Percentiles rank a stretch among this genome's conserved stretches.
phyloP scores from a whole-genome alignment of 371 early-diverging fungal genomes.

The Mucor circinelloides region DNA sequence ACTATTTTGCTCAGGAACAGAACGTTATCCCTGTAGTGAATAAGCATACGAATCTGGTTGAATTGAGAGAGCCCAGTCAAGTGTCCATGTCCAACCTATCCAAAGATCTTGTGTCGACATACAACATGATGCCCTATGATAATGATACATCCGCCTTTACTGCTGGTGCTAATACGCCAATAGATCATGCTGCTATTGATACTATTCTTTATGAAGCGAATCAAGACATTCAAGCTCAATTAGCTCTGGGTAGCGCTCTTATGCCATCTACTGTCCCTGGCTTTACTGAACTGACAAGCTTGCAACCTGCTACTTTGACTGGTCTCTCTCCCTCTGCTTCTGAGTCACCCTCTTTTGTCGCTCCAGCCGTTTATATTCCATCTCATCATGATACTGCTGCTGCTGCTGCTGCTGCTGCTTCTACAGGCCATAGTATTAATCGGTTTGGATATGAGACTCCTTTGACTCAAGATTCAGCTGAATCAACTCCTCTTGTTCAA shows the following conservation, averaged over 20 bases:
- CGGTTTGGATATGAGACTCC: background rate
- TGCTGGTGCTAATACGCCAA: no score
- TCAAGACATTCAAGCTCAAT: background rate
- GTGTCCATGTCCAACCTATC: conserved; percentile 1
- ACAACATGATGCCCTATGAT: conserved; percentile 16
- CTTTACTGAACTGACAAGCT: background rate
- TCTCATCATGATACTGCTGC: background rate
- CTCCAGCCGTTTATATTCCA: background rate
- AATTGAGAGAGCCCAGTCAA: background rate
- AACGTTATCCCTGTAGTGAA: conserved; percentile 1
- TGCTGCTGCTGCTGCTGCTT: no score
- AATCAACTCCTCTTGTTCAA: background rate
- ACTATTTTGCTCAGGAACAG: background rate
- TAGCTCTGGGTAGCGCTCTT: background rate
- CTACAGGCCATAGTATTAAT: background rate
- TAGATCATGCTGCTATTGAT: no score
- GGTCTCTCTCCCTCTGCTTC: background rate
- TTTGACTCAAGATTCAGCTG: background rate
- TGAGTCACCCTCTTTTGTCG: background rate
- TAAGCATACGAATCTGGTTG: background rate
- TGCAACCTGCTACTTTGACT: background rate
- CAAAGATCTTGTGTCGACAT: background rate
- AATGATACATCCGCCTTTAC: background rate
- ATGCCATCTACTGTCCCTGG: background rate
- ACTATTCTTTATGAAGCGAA: no score